Conservation (phyloP, 202 grass and related monocot genomes). For the Panicum virgatum region DNA sequence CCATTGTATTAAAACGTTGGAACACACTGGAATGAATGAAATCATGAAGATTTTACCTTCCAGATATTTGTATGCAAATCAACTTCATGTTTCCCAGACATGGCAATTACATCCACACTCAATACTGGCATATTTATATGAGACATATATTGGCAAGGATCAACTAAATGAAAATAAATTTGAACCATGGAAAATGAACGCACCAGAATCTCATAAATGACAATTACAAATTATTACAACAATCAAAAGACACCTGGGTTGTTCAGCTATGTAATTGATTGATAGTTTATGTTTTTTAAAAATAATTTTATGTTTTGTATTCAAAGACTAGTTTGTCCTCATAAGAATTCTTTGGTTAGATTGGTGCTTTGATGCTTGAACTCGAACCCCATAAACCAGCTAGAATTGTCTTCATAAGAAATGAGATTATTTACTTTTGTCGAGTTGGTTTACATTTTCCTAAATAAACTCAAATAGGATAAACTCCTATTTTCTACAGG, state of each 20-base stretch:
- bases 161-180: background rate
- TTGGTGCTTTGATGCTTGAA: constrained; percentile 4
- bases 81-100: constrained; percentile 96
- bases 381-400: background rate
- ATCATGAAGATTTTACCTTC: constrained; percentile 67
- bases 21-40: constrained; percentile 11
- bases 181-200: background rate
- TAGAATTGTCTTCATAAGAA: background rate
- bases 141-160: constrained; percentile 13
- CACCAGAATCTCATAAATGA: background rate
- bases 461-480: background rate
- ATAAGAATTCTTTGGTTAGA: constrained; percentile 11
- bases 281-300: background rate
- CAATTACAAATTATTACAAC: background rate
- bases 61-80: constrained; percentile 98
- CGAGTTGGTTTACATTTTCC: background rate
- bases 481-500: background rate
- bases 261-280: background rate
- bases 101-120: constrained; percentile 94
- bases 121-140: constrained; percentile 97
- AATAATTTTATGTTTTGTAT: background rate
- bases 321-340: background rate
- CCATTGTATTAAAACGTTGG: background rate
- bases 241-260: background rate
- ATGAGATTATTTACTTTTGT: background rate